A percentile compares a stretch with the other conserved stretches of the same genome.
Conservation (phyloP, 2,329 filamentous ascomycete species). For the Cytospora paraplurivora region DNA sequence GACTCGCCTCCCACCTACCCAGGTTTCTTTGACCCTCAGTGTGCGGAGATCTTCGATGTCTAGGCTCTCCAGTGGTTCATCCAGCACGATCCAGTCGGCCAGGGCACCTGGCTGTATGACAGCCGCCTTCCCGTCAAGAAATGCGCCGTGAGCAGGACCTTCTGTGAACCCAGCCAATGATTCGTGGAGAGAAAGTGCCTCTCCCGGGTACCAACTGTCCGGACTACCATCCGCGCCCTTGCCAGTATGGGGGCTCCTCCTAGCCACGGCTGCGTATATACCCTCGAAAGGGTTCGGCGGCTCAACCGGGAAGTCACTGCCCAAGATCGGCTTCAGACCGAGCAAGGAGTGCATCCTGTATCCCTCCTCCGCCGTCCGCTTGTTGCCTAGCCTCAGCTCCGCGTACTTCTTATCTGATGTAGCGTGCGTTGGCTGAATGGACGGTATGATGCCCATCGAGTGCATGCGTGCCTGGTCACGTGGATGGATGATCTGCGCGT, state of each 20-base stretch:
- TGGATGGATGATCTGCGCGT: constrained; percentile 70
- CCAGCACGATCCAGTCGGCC: constrained; percentile 73
- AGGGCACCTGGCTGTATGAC: constrained; percentile 61
- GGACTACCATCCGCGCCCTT: constrained; percentile 49
- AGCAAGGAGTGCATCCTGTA: constrained; percentile 69
- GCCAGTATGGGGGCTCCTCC: constrained; percentile 60
- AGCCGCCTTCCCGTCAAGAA: constrained; percentile 61
- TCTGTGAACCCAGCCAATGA: constrained; percentile 65
- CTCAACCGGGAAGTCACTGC: constrained; percentile 73
- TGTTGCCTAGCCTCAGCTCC: constrained; percentile 57
- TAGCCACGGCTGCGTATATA: constrained; percentile 67
- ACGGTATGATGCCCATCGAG: constrained; percentile 63
- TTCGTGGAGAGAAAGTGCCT: constrained; percentile 60
- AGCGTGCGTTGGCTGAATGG: constrained; percentile 72
- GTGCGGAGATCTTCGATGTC: constrained; percentile 55
- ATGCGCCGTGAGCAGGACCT: constrained; percentile 60
- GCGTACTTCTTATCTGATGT: constrained; percentile 73
- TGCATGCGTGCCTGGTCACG: constrained; percentile 63
- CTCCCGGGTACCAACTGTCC: constrained; percentile 60
- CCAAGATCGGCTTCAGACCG: constrained; percentile 57
- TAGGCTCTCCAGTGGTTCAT: constrained; percentile 54
- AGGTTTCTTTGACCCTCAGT: constrained; percentile 65
- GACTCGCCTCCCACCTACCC: constrained; percentile 62
- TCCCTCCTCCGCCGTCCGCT: constrained; percentile 57
- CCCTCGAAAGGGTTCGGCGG: constrained; percentile 68